phyloP scores from a whole-genome alignment of 2,329 filamentous ascomycete species.

The Arachnomyces sp. region DNA sequence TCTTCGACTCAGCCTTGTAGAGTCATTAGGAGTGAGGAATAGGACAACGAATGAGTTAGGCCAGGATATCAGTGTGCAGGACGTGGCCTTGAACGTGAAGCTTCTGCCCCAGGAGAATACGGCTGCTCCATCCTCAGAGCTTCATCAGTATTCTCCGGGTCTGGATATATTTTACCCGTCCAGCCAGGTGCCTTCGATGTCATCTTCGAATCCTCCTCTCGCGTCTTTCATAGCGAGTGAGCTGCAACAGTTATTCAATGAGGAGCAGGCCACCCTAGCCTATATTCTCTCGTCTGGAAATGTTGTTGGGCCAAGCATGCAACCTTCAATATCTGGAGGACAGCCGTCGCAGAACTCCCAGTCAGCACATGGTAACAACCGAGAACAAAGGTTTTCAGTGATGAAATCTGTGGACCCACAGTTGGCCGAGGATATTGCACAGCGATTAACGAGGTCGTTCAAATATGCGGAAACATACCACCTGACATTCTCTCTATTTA shows the following conservation, averaged over 20 bases:
- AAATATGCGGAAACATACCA: conserved; percentile 94
- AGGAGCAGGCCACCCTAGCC: conserved; percentile 82
- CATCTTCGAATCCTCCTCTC: conserved; percentile 63
- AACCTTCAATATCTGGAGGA: conserved; percentile 43
- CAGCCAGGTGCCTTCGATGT: conserved; percentile 58
- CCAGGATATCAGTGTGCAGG: conserved; percentile 3
- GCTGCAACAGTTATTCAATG: conserved; percentile 69
- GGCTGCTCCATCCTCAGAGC: conserved; percentile 50
- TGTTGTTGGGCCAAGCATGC: conserved; percentile 15
- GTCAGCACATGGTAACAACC: conserved; percentile 19
- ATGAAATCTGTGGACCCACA: conserved; percentile 36
- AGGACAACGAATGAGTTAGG: conserved; percentile 7
- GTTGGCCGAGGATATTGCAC: conserved; percentile 51
- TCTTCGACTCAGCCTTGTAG: conserved; percentile 60
- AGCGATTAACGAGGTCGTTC: conserved; percentile 72
- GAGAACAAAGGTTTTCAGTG: conserved; percentile 22
- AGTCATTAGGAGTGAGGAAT: conserved; percentile 20
- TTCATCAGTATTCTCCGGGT: conserved; percentile 62
- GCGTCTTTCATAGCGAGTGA: conserved; percentile 72
- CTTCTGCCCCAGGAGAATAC: conserved; percentile 49
- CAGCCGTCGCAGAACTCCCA: conserved; percentile 20
- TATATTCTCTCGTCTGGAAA: conserved; percentile 58
- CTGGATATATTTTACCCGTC: conserved; percentile 72
- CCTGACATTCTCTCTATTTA: conserved; percentile 91
- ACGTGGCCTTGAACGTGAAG: conserved; percentile 60